Evolutionary conservation across 2,329 filamentous ascomycete species (phyloP), one percentile per base, ranked within the genome.

Genomic region (Xylariaceae sp.): DNA sequence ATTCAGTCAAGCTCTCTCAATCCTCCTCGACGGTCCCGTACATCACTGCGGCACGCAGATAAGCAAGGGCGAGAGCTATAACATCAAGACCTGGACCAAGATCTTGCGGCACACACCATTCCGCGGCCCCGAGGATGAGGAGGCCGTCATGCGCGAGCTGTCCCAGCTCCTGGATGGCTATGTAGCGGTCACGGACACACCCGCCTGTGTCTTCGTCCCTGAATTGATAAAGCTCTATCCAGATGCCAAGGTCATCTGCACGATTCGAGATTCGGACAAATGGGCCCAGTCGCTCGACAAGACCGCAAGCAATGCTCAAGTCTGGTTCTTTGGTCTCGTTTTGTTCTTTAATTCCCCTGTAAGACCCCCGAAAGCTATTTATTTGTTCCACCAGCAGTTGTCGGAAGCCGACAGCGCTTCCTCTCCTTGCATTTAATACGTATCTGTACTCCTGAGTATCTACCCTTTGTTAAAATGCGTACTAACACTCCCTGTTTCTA

Each of bases 241-340:
- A 1, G 64, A 70, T 26, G 64, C 66, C 30, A 64, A 66, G 27
- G 65, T 69, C 23, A 67, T 69, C 35, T 66, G 64, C 53, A 67
- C 64, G 2, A 45, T 64, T 23, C 59, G 67, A 20, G 58, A 69
- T 44, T 52, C 61, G 5, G 61, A 62, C 24, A 54, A 48, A 21
- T 71, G 68, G 67, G 64, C 59, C 45, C 53, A 61, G 45, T 64
- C 62, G 27, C 57, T 65, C 13, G 60, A 62, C 32, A 57, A 54
- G 47, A 59, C 45, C 7, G 56, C 59, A 18, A 58, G 59, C 21
- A 56, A 51, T 1, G 56, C 58, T 15, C 47, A 58, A 33, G 53
- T 59, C 26, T 64, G 61, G 59, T 61, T 64, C 44, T 50, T 63
- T 40, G 37, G 53, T 11, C 18, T 53, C 1, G 53, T 53, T 10